Evolutionary conservation across 345 rosid genomes (phyloP), one percentile per base, ranked within the genome.

Genomic region (Combretum micranthum): DNA sequence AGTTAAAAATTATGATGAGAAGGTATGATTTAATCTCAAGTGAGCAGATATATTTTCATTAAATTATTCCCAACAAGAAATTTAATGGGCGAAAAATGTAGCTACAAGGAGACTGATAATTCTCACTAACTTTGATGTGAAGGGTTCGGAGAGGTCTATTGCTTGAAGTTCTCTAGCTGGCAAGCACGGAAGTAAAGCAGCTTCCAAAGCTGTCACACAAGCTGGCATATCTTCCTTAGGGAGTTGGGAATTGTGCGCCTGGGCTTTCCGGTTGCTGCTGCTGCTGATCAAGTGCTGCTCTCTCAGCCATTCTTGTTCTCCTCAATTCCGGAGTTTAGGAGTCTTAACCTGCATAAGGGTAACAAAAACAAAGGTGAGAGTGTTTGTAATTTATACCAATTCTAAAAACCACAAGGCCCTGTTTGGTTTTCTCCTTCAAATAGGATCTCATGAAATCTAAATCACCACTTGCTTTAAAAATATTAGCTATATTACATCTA

Each of bases 81-180:
- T 15, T 18, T 46, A 19, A 43, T 22, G 10, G 13, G 15, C 43
- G 12, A 17, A 43, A 51, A 12, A 14, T n/a, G 46, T 42, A 52
- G 39, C 39, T 19, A 11, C 15, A 47, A 56, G 32, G 15, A 44
- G 4, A n/a, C n/a, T 20, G 57, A 50, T 46, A 23, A 47, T 1
- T 25, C 22, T 12, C 4, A 76, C 88, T 61, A 15, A 92, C 98
- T 93, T 70, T 86, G 99, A 67, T 93, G 99, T 60, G 99, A 89
- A 65, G 92, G 96, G 52, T 89, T 94, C 2, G 94, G 96, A 57
- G 97, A 93, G 22, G 66, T 89, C 97, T 11, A 87, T 89, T 1
- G 99, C 97, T 68, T 93, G 99, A 64, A 89, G 97, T 77, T 93
- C 99, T 67, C 97, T 77, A 52, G 99, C 99, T 3, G 97, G 99